A percentile compares a stretch with the other conserved stretches of the same genome.
These are phyloP conservation scores for Allium fistulosum DNA, from an alignment of 106 monocot genomes.

Conservation along the genomic window DNA sequence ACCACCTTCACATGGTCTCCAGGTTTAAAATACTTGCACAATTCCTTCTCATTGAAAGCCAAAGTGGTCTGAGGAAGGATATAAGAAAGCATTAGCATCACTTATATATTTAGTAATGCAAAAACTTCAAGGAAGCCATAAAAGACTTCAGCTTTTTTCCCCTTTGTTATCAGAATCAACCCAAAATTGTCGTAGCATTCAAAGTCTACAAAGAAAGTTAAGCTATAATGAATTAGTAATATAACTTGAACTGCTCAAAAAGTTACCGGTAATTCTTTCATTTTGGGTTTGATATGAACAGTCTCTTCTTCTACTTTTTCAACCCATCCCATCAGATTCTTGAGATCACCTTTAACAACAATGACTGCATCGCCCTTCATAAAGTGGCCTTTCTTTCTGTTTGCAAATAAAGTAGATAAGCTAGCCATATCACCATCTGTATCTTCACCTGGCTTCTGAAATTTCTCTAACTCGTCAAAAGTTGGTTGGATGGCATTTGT, in stretches of 20 bases:
- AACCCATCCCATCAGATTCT: constrained; percentile 93
- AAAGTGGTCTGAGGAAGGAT: constrained; percentile 55
- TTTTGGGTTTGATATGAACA: constrained; percentile 84
- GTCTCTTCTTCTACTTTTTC: constrained; percentile 98
- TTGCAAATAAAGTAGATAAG: constrained; percentile 84
- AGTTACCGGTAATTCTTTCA: constrained; percentile 64
- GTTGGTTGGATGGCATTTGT: constrained; percentile 76
- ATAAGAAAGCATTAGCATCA: background rate
- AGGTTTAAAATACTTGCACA: constrained; percentile 95
- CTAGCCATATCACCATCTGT: constrained; percentile 69
- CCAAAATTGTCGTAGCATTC: too few relatives aligned
- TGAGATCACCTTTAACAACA: constrained; percentile 82
- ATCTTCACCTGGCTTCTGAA: constrained; percentile 83
- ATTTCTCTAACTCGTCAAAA: constrained; percentile 98
- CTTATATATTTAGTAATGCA: background rate
- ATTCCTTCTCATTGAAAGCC: constrained; percentile 87
- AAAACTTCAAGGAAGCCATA: constrained; percentile 4
- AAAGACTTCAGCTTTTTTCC: background rate
- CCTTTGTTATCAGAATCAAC: too few relatives aligned
- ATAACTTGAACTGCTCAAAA: too few relatives aligned
- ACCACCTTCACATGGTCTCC: constrained; percentile 99
- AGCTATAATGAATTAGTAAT: too few relatives aligned
- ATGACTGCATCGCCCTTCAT: constrained; percentile 97
- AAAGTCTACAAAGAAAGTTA: too few relatives aligned
- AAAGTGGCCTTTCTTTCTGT: constrained; percentile 97